Evolutionary conservation across 306 rosid species (phyloP).

Genomic region (Glycine tomentella): DNA sequence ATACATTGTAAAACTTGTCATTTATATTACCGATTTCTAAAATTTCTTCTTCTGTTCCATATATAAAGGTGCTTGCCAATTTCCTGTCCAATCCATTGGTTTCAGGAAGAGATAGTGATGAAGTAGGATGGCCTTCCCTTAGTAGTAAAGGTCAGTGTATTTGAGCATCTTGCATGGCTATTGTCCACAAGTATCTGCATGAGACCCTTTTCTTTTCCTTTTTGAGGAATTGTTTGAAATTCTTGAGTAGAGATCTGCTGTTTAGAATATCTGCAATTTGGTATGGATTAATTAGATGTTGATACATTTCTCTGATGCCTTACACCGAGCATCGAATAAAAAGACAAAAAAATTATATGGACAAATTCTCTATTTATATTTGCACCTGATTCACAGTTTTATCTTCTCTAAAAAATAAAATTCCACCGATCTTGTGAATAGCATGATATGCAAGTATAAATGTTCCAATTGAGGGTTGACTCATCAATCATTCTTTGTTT

Average conservation of each 20-base stretch:
- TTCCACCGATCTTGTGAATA: constrained; percentile 27
- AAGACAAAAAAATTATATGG: no score
- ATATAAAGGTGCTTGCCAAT: constrained; percentile 89
- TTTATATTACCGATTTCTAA: constrained; percentile 41
- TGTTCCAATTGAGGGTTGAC: constrained; percentile 25
- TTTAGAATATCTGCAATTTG: constrained; percentile 10
- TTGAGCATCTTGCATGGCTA: constrained; percentile 26
- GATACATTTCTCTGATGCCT: not conserved
- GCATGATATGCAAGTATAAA: not conserved
- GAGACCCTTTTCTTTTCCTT: not conserved
- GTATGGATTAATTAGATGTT: constrained; percentile 12
- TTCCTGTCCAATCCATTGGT: constrained; percentile 84
- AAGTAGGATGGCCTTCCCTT: constrained; percentile 75
- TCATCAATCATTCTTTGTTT: constrained; percentile 22
- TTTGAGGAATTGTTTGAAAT: constrained; percentile 10
- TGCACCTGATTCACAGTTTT: constrained; percentile 5
- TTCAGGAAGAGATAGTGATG: constrained; percentile 68
- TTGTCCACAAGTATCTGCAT: constrained; percentile 20
- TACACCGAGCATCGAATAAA: no score
- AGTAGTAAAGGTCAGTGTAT: constrained; percentile 78
- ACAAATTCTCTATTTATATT: constrained; percentile 31
- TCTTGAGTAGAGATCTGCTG: constrained; percentile 20
- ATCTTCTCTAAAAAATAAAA: not conserved
- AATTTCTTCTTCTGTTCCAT: constrained; percentile 40
- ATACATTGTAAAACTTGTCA: constrained; percentile 46